Evolutionary conservation across 305 asterid genomes (phyloP).

Genomic region (Euphrasia arctica): DNA sequence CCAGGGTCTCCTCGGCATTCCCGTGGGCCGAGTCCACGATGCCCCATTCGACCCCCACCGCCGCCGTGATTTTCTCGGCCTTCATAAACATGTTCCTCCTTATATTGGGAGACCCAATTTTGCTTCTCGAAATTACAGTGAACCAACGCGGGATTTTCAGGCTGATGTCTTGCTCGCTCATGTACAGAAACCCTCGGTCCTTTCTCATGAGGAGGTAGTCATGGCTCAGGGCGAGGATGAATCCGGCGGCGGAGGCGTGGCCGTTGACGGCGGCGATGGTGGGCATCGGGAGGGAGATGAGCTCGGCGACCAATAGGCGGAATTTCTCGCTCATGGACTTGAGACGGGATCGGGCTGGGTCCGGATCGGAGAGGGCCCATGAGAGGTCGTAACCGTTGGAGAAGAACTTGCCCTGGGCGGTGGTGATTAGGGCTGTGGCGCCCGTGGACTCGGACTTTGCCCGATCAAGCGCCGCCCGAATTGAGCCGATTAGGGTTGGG

Average conservation of each 20-base stretch:
- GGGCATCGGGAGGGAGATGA: constrained; percentile 9
- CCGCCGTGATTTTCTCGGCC: constrained; percentile 5
- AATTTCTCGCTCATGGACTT: neutral
- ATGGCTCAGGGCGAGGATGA: neutral
- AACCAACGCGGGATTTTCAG: neutral
- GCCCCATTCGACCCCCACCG: neutral
- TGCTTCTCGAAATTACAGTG: neutral
- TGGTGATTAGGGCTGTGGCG: constrained; percentile 1
- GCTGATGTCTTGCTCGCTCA: constrained; percentile 2
- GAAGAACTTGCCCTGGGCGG: constrained; percentile 10
- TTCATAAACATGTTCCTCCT: neutral
- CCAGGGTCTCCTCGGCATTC: neutral
- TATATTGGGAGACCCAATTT: neutral
- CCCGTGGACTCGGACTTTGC: neutral
- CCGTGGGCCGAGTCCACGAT: constrained; percentile 10
- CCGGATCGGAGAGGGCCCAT: neutral
- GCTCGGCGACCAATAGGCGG: neutral
- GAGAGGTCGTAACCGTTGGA: constrained; percentile 9
- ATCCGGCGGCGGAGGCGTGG: constrained; percentile 3
- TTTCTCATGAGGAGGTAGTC: constrained; percentile 3
- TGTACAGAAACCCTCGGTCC: constrained; percentile 13
- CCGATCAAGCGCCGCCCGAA: neutral
- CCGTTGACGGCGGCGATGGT: constrained; percentile 12
- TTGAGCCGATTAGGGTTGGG: constrained; percentile 5
- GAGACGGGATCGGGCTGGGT: neutral